These are phyloP conservation scores for Sanghuangporus baumii DNA, from an alignment of 1,284 basidiomycete genomes.

Conservation along the genomic window DNA sequence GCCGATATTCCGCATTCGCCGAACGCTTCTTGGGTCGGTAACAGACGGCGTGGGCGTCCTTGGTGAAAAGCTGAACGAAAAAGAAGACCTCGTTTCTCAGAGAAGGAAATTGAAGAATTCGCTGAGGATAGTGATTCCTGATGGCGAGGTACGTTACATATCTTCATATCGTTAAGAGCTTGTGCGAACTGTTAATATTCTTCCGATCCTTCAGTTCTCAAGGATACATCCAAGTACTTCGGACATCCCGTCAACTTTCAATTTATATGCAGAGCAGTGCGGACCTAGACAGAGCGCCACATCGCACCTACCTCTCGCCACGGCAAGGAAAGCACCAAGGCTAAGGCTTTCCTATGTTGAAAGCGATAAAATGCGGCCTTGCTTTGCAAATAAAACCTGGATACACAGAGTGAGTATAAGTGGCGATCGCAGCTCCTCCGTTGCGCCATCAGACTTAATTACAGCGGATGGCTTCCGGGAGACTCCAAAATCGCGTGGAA, in stretches of 20 bases:
- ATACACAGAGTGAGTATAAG: too few relatives aligned
- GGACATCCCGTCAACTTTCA: neutral
- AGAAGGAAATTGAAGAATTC: neutral
- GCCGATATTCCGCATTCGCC: slow-evolving; percentile 2
- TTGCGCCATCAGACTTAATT: neutral
- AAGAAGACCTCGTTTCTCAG: neutral
- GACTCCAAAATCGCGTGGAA: neutral
- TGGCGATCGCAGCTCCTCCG: too few relatives aligned
- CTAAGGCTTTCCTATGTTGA: neutral
- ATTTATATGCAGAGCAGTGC: neutral
- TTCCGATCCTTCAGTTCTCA: neutral
- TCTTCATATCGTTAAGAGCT: neutral
- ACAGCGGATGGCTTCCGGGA: neutral
- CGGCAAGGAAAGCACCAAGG: neutral
- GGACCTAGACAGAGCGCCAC: neutral
- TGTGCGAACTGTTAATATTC: neutral
- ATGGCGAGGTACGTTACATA: neutral
- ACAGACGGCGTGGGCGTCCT: neutral
- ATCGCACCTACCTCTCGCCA: neutral
- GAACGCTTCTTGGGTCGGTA: neutral
- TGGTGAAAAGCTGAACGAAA: neutral
- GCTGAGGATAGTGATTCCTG: neutral
- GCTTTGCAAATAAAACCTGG: too few relatives aligned
- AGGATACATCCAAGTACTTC: neutral
- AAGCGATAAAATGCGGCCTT: neutral